Evolutionary conservation across 331 rosid genomes (phyloP).

Genomic region (Telfairia occidentalis): DNA sequence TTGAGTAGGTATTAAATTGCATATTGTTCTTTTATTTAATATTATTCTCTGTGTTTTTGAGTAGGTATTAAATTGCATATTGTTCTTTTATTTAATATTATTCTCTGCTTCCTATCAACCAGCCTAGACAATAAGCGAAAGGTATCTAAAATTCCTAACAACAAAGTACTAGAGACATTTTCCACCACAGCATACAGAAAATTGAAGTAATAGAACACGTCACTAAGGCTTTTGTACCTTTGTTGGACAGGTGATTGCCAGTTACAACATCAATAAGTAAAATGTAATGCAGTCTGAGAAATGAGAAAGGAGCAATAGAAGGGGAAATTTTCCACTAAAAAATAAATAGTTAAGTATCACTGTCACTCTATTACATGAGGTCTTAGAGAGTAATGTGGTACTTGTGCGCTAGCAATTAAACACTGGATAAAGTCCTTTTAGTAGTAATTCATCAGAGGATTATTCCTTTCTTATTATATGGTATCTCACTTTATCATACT

Average conservation of each 20-base stretch:
- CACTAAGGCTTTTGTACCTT: not conserved
- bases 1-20: not conserved
- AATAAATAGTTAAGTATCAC: not conserved
- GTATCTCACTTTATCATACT: not conserved
- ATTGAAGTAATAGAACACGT: not conserved
- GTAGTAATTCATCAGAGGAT: not conserved
- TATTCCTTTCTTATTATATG: not conserved
- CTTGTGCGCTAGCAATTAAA: not conserved
- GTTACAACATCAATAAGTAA: not conserved
- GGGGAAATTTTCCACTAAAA: not conserved
- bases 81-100: no score
- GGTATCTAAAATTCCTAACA: not conserved
- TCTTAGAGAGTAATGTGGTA: not conserved
- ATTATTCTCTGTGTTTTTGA: not conserved
- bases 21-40: not conserved
- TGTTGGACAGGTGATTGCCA: not conserved
- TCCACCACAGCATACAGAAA: not conserved
- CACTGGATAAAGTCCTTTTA: not conserved
- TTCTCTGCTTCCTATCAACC: not conserved
- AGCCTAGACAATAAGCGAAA: not conserved
- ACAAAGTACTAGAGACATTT: not conserved
- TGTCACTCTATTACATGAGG: not conserved
- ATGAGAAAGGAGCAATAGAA: not conserved
- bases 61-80: not conserved
- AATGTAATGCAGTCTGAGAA: not conserved